phyloP scores from a whole-genome alignment of 106 monocot genomes.

The Phalaenopsis equestris region DNA sequence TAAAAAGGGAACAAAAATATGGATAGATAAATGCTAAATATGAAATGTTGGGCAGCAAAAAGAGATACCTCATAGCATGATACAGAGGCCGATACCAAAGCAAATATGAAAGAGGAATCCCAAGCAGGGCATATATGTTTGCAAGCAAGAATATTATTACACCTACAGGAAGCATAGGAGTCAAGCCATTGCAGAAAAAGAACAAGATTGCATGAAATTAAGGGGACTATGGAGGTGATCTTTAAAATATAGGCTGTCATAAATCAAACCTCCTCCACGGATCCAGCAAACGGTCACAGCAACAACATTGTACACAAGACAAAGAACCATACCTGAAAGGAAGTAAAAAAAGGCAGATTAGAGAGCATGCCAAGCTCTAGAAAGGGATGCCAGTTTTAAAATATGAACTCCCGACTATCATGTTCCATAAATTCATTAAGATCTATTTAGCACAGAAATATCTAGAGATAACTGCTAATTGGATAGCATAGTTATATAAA shows the following conservation, averaged over 20 bases:
- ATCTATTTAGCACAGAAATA: too few relatives aligned
- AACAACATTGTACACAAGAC: constrained; percentile 27
- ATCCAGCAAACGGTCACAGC: constrained; percentile 32
- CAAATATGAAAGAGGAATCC: constrained; percentile 78
- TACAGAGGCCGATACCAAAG: constrained; percentile 95
- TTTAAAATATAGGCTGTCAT: background rate
- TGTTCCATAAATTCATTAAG: too few relatives aligned
- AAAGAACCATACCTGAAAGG: constrained; percentile 23
- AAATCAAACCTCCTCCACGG: constrained; percentile 40
- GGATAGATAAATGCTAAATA: background rate
- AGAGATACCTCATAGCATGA: constrained; percentile 73
- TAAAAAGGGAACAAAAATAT: background rate
- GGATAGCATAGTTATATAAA: too few relatives aligned
- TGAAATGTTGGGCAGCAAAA: background rate
- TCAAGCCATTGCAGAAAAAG: background rate
- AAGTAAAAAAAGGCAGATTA: background rate
- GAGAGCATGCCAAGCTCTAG: background rate
- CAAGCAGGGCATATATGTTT: constrained; percentile 77
- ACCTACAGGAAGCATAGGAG: constrained; percentile 26
- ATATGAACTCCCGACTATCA: background rate
- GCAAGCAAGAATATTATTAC: constrained; percentile 93
- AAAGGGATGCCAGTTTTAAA: background rate
- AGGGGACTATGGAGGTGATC: background rate
- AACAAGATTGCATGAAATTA: background rate
- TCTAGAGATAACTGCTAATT: too few relatives aligned